Evolutionary conservation across 1,284 basidiomycete species (phyloP).

Genomic region (Melampsora americana): DNA sequence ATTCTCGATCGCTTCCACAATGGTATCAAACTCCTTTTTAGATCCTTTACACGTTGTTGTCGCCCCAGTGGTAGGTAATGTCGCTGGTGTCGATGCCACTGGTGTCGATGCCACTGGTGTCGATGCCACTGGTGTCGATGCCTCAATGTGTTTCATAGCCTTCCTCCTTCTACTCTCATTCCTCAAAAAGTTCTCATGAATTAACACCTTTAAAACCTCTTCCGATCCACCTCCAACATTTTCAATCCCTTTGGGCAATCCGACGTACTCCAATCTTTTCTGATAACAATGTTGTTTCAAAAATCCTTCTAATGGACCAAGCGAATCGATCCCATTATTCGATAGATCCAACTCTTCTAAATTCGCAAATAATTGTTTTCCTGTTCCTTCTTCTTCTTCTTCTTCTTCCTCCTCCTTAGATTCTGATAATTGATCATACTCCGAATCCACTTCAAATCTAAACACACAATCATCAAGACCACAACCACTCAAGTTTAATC

Average conservation of each 20-base stretch:
- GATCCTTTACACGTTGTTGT: not conserved
- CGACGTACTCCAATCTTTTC: constrained; percentile 14
- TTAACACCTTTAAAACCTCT: constrained; percentile 16
- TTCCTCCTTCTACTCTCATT: constrained; percentile 29
- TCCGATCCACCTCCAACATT: not conserved
- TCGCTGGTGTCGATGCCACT: not conserved
- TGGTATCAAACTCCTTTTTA: constrained; percentile 6
- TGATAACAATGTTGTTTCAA: constrained; percentile 19
- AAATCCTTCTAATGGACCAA: constrained; percentile 29
- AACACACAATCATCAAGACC: constrained; percentile 28
- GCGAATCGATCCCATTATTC: constrained; percentile 39
- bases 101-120: too few species aligned
- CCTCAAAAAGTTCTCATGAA: constrained; percentile 29
- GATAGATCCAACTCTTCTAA: constrained; percentile 30
- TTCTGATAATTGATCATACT: constrained; percentile 27
- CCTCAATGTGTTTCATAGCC: not conserved
- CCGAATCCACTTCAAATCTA: constrained; percentile 30
- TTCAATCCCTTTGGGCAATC: constrained; percentile 19
- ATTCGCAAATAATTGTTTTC: not conserved
- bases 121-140: too few species aligned
- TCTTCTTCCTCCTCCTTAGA: too few species aligned
- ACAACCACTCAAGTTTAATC: constrained; percentile 32
- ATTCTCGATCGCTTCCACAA: not conserved
- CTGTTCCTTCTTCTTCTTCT: not conserved
- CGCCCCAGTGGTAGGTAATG: not conserved